Percentiles rank a stretch among this genome's conserved stretches.
Evolutionary conservation across 345 rosid species (phyloP).

Genomic region (Balakata baccata): DNA sequence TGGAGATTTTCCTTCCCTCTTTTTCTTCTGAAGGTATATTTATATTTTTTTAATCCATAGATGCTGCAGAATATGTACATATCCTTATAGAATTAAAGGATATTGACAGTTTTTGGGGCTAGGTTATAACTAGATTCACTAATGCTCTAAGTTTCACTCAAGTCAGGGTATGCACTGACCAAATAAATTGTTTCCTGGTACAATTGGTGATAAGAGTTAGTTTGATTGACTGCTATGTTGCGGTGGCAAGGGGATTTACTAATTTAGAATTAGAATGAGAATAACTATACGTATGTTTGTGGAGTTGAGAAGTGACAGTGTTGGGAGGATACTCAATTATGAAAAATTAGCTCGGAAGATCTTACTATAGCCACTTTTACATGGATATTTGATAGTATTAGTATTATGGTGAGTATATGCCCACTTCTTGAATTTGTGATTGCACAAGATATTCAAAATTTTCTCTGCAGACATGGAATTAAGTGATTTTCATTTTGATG

Average conservation of each 20-base stretch:
- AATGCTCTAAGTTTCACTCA: slow-evolving; percentile 4
- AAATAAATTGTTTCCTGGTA: background rate
- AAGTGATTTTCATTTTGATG: background rate
- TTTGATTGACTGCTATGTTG: background rate
- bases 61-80: background rate
- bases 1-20: too few relatives aligned
- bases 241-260: background rate
- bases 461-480: background rate
- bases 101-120: background rate
- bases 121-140: background rate
- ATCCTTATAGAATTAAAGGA: background rate
- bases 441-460: background rate
- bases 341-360: slow-evolving; percentile 4
- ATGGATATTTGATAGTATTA: background rate
- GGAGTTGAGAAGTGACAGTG: background rate
- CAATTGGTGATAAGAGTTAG: background rate
- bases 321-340: background rate
- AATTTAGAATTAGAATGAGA: background rate
- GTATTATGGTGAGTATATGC: background rate
- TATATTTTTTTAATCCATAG: background rate
- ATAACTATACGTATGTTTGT: too few relatives aligned
- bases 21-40: too few relatives aligned
- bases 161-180: background rate
- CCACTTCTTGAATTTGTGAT: background rate
- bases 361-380: background rate